Percentiles rank a stretch among this genome's conserved stretches.
Evolutionary conservation across 1,284 basidiomycete species (phyloP).

Genomic region (Cryptococcus sp.): DNA sequence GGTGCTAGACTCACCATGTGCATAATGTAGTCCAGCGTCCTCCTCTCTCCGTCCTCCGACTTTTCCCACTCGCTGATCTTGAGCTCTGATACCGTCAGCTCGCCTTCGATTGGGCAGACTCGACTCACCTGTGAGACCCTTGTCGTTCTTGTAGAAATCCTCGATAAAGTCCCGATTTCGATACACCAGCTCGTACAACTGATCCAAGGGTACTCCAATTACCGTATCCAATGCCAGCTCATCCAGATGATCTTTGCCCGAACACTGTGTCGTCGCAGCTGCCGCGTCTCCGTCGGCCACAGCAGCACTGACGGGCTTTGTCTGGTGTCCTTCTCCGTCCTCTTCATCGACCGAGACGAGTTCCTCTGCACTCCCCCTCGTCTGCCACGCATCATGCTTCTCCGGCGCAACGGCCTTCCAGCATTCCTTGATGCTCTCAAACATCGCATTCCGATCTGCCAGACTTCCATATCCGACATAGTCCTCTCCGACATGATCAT

Average conservation of each 20-base stretch:
- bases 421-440: conserved; percentile 9
- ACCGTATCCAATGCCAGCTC: conserved; percentile 21
- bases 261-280: neutral
- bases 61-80: conserved; percentile 17
- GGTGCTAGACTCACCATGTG: conserved; percentile 21
- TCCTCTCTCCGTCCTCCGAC: conserved; percentile 8
- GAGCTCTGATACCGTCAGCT: no score
- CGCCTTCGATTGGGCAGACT: neutral
- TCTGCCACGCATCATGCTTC: neutral
- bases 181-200: conserved; percentile 19
- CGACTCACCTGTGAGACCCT: conserved; percentile 21
- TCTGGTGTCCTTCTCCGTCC: neutral
- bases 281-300: no score
- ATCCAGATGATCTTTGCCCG: conserved; percentile 12
- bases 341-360: neutral
- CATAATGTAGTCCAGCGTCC: conserved; percentile 23
- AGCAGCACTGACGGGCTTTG: no score
- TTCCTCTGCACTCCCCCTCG: neutral
- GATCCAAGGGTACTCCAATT: conserved; percentile 14
- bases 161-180: conserved; percentile 19
- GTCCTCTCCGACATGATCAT: conserved; percentile 2
- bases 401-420: conserved; percentile 19
- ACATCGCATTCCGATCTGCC: conserved; percentile 21
- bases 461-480: conserved; percentile 21
- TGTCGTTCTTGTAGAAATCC: conserved; percentile 16